Percentiles rank a stretch among this genome's conserved stretches.
Conservation (phyloP, 2,329 filamentous ascomycete species). For the Verticillium zaregamsianum region DNA sequence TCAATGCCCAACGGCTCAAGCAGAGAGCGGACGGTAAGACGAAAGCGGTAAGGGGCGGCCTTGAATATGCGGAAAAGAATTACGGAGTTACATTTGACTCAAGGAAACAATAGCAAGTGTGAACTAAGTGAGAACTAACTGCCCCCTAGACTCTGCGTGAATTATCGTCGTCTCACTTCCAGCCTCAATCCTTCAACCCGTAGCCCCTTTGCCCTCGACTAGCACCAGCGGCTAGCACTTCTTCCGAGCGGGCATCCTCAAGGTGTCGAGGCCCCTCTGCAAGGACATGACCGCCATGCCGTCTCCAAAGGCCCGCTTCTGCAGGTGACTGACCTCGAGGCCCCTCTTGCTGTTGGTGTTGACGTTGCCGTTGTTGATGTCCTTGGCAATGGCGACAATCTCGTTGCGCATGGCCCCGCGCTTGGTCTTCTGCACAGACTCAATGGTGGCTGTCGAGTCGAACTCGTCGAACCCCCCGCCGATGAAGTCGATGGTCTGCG, state of each 20-base stretch:
- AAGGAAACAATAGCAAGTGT: too few relatives aligned
- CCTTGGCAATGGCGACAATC: neutral
- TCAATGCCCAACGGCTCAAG: too few relatives aligned
- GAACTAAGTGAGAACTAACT: too few relatives aligned
- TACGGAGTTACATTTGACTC: too few relatives aligned
- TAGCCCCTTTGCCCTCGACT: too few relatives aligned
- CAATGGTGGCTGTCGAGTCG: neutral
- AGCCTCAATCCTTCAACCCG: too few relatives aligned
- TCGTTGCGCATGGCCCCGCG: neutral
- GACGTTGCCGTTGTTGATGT: neutral
- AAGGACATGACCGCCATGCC: neutral
- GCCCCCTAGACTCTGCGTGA: too few relatives aligned
- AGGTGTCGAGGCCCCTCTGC: neutral
- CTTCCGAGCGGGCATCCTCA: neutral
- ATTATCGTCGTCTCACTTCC: too few relatives aligned
- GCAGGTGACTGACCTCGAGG: neutral
- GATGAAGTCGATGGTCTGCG: neutral
- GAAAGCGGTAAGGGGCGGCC: too few relatives aligned
- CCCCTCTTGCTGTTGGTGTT: neutral
- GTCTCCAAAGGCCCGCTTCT: neutral
- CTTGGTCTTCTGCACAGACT: neutral
- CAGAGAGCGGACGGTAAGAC: too few relatives aligned
- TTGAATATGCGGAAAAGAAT: too few relatives aligned
- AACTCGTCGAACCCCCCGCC: constrained; percentile 2
- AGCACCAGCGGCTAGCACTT: neutral